Conservation (phyloP, 164 flowering plant species). For the Vitis cinerea region DNA sequence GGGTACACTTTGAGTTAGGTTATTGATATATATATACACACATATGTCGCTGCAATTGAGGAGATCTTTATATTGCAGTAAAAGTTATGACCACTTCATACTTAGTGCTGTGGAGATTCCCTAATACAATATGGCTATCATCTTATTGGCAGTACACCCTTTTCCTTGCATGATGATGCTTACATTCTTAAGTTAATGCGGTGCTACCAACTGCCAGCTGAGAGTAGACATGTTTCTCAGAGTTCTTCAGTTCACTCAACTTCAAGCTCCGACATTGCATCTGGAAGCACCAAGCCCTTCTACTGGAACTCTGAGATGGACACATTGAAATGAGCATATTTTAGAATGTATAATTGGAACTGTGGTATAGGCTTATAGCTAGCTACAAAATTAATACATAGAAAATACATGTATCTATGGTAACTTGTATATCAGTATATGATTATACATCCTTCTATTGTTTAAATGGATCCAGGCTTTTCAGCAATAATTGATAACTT, state of each 20-base stretch:
- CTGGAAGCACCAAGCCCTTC: conserved; percentile 1
- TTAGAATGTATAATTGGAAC: no score
- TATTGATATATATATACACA: background rate
- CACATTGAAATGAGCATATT: no score
- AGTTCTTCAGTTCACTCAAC: conserved; percentile 3
- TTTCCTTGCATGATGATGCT: conserved; percentile 31
- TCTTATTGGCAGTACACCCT: conserved; percentile 31
- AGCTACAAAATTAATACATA: no score
- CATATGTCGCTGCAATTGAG: background rate
- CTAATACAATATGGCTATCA: background rate
- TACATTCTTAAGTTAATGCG: conserved; percentile 29
- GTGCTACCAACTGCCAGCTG: background rate
- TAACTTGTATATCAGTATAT: no score
- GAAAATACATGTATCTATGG: no score
- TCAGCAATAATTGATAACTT: no score
- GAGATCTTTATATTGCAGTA: background rate
- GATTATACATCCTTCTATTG: no score
- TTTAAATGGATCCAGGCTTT: no score
- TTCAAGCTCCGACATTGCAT: conserved; percentile 6
- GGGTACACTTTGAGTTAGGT: no score
- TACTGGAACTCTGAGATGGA: background rate
- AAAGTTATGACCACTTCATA: background rate
- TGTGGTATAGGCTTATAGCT: no score
- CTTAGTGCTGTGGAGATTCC: background rate
- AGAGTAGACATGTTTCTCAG: background rate